Evolutionary conservation across 2,329 filamentous ascomycete species (phyloP), one percentile per base, ranked within the genome.

Genomic region (Thelonectria blattea): DNA sequence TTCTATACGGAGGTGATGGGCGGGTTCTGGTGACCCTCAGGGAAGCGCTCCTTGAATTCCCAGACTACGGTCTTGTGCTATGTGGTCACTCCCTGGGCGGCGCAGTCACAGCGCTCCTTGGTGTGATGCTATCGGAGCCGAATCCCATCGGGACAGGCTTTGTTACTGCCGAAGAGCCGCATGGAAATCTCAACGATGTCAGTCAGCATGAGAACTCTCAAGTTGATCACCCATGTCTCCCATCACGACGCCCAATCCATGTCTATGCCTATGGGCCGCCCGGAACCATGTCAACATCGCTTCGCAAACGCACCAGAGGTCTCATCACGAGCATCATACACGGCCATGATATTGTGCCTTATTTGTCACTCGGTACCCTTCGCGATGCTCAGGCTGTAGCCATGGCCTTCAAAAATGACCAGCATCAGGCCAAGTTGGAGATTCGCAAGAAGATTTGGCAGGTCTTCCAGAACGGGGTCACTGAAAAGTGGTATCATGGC

Each of bases 251-350:
- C 0, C 88, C 89, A 3, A 89, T 93, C 18, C 91, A 93, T 67
- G 91, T 92, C 12, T 93, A 91, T 71, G 88, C 91, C 7, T 93
- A 92, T 71, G 91, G 91, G 0, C 88, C 90, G 2, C 90, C 90
- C 0, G 85, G 89, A 0, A 89, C 88, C 14, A 86, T 93, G 83
- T 91, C 89, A 0, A 81, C 88, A 0, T 85, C 87, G 2, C 81
- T 93, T 8, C 85, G 90, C 43, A 84, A 85, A 60, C 88, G 88
- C 11, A 93, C 91, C 0, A 83, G 88, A 14, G 90, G 89, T 1
- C 81, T 93, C 8, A 89, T 93, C 61, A 93, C 91, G 3, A 92
- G 87, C 9, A 82, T 91, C 5, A 84, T 92, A 11, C 88, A 93
- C 68, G 88, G 88, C 17, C 84, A 88, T 70, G 91, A 93, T 70